phyloP scores from a whole-genome alignment of 164 flowering plant genomes.

The Stephania cephalantha region DNA sequence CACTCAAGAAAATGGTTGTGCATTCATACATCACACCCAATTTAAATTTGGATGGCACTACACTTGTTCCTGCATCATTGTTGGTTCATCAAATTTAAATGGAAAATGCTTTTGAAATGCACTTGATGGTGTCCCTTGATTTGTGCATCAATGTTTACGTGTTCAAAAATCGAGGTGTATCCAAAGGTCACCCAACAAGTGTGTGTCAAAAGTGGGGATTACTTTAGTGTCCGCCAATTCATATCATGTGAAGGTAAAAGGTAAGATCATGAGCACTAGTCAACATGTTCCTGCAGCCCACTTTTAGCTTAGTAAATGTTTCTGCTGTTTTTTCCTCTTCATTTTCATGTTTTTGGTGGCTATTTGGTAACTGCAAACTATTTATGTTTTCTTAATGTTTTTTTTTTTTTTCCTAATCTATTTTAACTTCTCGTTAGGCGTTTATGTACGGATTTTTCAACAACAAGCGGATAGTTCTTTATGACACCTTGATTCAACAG shows the following conservation, averaged over 20 bases:
- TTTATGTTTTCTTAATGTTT: not conserved
- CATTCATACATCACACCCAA: no score
- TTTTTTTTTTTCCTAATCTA: slow-evolving; percentile 7
- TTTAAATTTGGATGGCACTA: no score
- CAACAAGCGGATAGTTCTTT: slow-evolving; percentile 94
- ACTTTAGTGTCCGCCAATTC: not conserved
- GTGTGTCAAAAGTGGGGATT: not conserved
- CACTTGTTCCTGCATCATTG: no score
- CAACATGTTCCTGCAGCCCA: no score
- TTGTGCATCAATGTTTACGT: no score
- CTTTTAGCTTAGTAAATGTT: not conserved
- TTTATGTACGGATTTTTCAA: slow-evolving; percentile 99
- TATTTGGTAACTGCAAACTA: not conserved
- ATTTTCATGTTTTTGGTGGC: not conserved
- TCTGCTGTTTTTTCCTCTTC: not conserved
- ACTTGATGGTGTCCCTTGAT: no score
- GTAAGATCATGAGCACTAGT: not conserved
- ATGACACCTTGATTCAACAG: slow-evolving; percentile 97
- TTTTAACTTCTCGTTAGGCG: slow-evolving; percentile 52
- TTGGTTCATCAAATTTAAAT: no score
- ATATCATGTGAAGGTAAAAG: not conserved
- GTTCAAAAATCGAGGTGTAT: no score
- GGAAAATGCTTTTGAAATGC: no score
- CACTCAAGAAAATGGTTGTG: no score
- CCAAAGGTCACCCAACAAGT: no score